Evolutionary conservation across 257 asterid genomes (phyloP).

Genomic region (Gentiana straminea): DNA sequence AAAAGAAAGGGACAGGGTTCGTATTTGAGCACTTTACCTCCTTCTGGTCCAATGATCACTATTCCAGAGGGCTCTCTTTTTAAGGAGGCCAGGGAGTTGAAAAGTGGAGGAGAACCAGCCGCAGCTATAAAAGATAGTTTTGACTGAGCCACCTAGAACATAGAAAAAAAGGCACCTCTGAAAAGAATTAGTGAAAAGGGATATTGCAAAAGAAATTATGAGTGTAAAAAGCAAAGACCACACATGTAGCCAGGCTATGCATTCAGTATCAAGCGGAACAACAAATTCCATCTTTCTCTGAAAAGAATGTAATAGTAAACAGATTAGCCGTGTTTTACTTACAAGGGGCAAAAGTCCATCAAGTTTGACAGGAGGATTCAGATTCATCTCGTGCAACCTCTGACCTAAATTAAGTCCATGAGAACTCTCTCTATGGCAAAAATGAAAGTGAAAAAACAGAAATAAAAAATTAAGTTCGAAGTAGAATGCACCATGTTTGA

Average conservation of each 20-base stretch:
- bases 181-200: no score
- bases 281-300: not conserved
- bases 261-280: no score
- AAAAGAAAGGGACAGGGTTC: not conserved
- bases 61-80: slow-evolving; percentile 46
- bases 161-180: slow-evolving; percentile 2
- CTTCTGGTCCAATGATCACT: slow-evolving; percentile 93
- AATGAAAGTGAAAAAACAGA: not conserved
- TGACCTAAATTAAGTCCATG: slow-evolving; percentile 42
- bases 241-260: no score
- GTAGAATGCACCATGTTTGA: not conserved
- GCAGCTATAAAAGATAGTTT: slow-evolving; percentile 67
- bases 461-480: slow-evolving; percentile 5
- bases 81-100: slow-evolving; percentile 34
- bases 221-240: no score
- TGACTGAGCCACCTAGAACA: slow-evolving; percentile 50
- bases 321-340: slow-evolving; percentile 14
- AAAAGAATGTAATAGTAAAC: not conserved
- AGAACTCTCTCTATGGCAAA: not conserved
- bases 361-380: slow-evolving; percentile 60
- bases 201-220: no score
- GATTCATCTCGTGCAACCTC: slow-evolving; percentile 75
- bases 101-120: slow-evolving; percentile 75
- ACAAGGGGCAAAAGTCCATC: slow-evolving; percentile 53
- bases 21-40: slow-evolving; percentile 50